Evolutionary conservation across 192 early-diverging fungal genomes (phyloP), one percentile per base, ranked within the genome.

Genomic region (Cetraspora pellucida): DNA sequence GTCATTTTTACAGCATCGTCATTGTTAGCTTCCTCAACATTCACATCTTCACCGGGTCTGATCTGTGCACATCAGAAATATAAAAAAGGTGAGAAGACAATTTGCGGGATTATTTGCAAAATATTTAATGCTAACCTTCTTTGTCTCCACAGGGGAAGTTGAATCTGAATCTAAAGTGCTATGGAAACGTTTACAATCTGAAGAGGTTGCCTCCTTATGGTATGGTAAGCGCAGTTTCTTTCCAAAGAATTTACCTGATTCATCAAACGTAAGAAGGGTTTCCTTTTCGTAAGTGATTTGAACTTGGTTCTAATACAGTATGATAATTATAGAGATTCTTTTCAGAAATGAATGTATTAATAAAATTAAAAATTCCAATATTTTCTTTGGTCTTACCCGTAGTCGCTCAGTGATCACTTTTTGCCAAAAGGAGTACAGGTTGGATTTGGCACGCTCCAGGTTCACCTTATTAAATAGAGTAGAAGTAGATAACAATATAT

Each of bases 71-170:
- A 71, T 71, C 2, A 0, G 23, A 71, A 71, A 71, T 71, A 19
- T 71, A 54, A 71, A 23, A 71, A 71, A 71, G 68, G 49, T 25
- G 25, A 54, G 46, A 71, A 54, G 68, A 10, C 0, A 54, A 54
- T 71, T 71, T 71, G 28, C 49, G 25, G 49, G 23, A 71, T 50
- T 52, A 55, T 71, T 71, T 71, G 13, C 49, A 71, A 52, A 10
- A 71, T 71, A 37, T 37, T 71, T 10, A 71, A 13, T 71, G 47
- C 68, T 71, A 71, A 71, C 68, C 68, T 71, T 71, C 21, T 71
- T 71, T 8, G n/a, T 3, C 19, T 7, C 19, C 44, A 19, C 44
- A 71, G 50, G 25, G 68, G 25, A 27, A 71, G 5, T 71, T 71
- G 6, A 71, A 54, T 71, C 27, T 54, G 68, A 54, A 71, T 71